Base-by-base conservation (phyloP, 2,329 filamentous ascomycete species). In the Exserohilum turcica region DNA sequence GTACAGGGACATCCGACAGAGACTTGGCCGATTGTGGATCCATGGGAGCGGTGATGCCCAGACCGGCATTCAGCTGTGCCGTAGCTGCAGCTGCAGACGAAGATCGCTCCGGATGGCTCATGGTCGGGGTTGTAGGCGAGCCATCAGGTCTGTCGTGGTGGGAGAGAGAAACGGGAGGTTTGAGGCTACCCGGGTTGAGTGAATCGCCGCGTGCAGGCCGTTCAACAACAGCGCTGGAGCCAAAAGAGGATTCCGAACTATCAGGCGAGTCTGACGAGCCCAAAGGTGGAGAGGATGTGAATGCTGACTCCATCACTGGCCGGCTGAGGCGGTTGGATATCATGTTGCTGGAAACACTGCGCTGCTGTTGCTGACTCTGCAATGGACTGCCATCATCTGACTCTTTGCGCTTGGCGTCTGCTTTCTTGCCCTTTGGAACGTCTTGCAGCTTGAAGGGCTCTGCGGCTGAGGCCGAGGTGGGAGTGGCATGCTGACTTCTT, bases 361-460 rank as follows among this genome's bases (percentile, higher is more conserved):
- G 67, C n/a, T 72, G 65, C 18, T 40, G 56, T n/a, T 56, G 49
- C 35, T 57, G 54, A 4, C 44, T 28, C 33, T 57, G 57, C 15
- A 42, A 43, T 12, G 60, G 57, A 18, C 76, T 72, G 16, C 75
- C 70, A 5, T 73, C 74, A n/a, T 78, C 76, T 5, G 78, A 82
- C 40, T 74, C 74, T 46, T 78, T 75, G 56, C 76, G 70, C 51
- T 59, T 66, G n/a, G 77, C 76, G 44, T 72, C 79, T 24, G 76
- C 76, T 71, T 80, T 82, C 69, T 80, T 83, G 65, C 80, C 83
- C 73, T 86, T 89, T 0, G 91, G 90, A 1, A 89, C 90, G 43
- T 96, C 91, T 67, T 93, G 90, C 37, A 94, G 76, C 74, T 88
- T 91, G 75, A 92, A 92, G 7, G 70, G 72, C 12, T 80, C 77